phyloP scores from a whole-genome alignment of 192 early-diverging fungal genomes.

The Allomyces arbusculus region DNA sequence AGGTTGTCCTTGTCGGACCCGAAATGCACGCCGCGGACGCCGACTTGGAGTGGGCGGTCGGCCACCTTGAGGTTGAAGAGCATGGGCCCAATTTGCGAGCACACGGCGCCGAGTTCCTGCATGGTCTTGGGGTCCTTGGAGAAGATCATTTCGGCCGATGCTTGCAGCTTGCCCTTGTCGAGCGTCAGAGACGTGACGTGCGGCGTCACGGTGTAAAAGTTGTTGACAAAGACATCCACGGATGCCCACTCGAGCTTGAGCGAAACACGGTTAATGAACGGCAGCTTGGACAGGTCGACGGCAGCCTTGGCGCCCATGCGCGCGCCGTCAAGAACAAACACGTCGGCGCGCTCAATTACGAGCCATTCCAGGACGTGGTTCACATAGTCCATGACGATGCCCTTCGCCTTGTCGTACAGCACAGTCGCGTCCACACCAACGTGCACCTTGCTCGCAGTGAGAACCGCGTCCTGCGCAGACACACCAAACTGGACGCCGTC shows the following conservation, averaged over 20 bases:
- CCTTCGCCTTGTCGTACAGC: not conserved
- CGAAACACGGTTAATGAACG: not conserved
- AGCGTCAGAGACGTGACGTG: not conserved
- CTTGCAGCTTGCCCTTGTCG: not conserved
- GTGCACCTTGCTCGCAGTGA: not conserved
- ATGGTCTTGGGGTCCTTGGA: not conserved
- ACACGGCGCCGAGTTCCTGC: not conserved
- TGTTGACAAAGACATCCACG: not conserved
- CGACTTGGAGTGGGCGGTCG: not conserved
- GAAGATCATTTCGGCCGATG: not conserved
- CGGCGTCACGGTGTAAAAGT: not conserved
- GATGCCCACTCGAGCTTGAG: not conserved
- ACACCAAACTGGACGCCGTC: not conserved
- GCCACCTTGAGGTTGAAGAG: not conserved
- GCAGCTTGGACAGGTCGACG: not conserved
- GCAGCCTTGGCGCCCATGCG: not conserved
- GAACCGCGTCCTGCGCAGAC: not conserved
- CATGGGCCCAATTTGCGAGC: not conserved
- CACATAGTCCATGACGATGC: not conserved
- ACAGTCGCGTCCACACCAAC: not conserved
- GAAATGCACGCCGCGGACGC: not conserved
- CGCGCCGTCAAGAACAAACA: not conserved
- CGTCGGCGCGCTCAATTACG: not conserved
- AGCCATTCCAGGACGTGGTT: not conserved
- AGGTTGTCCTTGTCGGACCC: not conserved